Percentiles rank a stretch among this genome's conserved stretches.
Conservation (phyloP, 345 rosid species). For the Dimocarpus longan region DNA sequence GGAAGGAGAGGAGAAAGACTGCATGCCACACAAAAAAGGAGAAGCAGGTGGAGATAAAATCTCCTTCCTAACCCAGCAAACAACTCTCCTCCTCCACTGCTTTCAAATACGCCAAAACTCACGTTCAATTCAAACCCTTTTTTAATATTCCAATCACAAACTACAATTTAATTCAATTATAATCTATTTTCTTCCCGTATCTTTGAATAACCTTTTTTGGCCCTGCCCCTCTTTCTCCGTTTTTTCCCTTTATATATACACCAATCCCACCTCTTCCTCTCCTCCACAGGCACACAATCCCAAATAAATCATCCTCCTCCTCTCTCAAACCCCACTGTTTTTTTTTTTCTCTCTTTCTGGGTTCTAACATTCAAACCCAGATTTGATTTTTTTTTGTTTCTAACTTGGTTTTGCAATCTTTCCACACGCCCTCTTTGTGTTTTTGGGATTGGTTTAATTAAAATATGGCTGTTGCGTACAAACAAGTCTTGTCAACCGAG, state of each 20-base stretch:
- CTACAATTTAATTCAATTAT: not conserved
- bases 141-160: not conserved
- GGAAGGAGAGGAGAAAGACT: not conserved
- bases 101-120: no score
- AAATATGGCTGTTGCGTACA: constrained; percentile 54
- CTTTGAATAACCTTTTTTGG: no score
- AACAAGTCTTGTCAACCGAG: constrained; percentile 36
- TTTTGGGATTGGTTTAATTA: not conserved
- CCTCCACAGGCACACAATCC: not conserved
- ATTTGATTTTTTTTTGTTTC: not conserved
- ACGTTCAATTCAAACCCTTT: no score
- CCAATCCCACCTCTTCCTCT: not conserved
- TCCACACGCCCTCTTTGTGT: not conserved
- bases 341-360: not conserved
- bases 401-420: no score
- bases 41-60: not conserved
- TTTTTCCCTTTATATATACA: not conserved
- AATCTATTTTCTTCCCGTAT: not conserved
- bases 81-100: no score
- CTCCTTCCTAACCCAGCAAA: no score
- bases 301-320: not conserved
- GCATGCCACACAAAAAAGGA: not conserved
- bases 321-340: not conserved
- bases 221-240: no score
- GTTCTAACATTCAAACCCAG: not conserved